Evolutionary conservation across 2,329 filamentous ascomycete species (phyloP), one percentile per base, ranked within the genome.

Genomic region (Colletotrichum tofieldiae): DNA sequence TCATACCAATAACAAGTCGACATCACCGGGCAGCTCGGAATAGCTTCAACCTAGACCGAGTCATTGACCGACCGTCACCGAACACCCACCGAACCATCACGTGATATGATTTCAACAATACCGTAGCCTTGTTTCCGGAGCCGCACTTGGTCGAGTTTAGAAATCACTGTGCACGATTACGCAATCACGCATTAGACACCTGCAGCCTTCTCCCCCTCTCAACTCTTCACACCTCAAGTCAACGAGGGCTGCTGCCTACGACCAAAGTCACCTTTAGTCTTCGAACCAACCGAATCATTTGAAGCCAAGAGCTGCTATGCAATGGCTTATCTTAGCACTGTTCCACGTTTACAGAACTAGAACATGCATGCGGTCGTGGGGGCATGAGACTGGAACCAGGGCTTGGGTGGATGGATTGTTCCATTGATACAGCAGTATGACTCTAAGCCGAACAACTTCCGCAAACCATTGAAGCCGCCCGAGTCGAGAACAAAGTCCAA

Each of bases 191-290:
- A 60, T 60, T 9, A 32, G 16, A 47, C 58, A 60, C 20, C 26
- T 60, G 16, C 58, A 47, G 35, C 41, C 58, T 29, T 39, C 35
- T 29, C 32, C 45, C 32, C 7, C 29, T 29, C 35, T 47, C 9
- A 11, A 62, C 12, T 18, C n/a, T 39, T 23, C 8, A 51, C n/a
- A 29, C 11, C 18, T 32, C 5, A 6, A 51, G 12, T 41, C 14
- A 29, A 16, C 45, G 11, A 43, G 32, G 23, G 23, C 16, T 64
- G 61, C 61, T 55, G 61, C 61, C 61, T 64, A 55, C 37, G 9
- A 29, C 3, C 26, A 35, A 35, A 20, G 16, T 32, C 18, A 32
- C 49, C 32, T 43, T 32, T 7, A 7, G n/a, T 37, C 14, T 41
- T 37, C 7, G 47, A 29, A 5, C 35, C 47, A 18, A 14, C 35